phyloP scores from a whole-genome alignment of 352 stramenopile genomes.

The Globisporangium okanoganense region DNA sequence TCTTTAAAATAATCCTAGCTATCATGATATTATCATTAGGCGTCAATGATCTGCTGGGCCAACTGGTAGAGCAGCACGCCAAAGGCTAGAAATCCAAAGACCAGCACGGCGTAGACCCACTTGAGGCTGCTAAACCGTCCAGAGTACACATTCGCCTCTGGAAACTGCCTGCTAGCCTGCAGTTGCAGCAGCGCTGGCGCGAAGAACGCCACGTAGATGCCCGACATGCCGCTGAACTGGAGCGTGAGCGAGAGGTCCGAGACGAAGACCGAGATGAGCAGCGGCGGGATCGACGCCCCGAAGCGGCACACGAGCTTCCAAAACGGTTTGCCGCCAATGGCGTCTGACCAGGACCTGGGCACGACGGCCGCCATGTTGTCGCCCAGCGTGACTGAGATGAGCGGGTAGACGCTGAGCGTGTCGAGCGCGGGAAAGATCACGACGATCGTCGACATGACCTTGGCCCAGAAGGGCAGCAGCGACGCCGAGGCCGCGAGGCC shows the following conservation, averaged over 20 bases:
- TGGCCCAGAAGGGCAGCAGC: slow-evolving; percentile 55
- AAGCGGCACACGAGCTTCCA: slow-evolving; percentile 80
- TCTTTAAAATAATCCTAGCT: background rate
- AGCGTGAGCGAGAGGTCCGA: slow-evolving; percentile 83
- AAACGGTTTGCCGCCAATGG: slow-evolving; percentile 29
- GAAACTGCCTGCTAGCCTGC: slow-evolving; percentile 43
- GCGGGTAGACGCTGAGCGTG: slow-evolving; percentile 88
- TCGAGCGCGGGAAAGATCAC: slow-evolving; percentile 89
- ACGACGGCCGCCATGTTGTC: slow-evolving; percentile 83
- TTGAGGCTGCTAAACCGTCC: slow-evolving; percentile 46
- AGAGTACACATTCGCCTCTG: slow-evolving; percentile 55
- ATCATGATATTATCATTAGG: background rate
- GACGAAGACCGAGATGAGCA: slow-evolving; percentile 80
- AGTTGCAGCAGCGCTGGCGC: slow-evolving; percentile 70
- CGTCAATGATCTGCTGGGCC: slow-evolving; percentile 33
- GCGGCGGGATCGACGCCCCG: slow-evolving; percentile 66
- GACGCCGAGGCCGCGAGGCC: slow-evolving; percentile 44
- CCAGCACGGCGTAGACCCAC: slow-evolving; percentile 62
- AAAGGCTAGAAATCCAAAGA: slow-evolving; percentile 61
- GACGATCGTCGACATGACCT: slow-evolving; percentile 71
- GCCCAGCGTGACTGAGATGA: slow-evolving; percentile 90
- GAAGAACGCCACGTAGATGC: slow-evolving; percentile 83
- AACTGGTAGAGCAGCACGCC: slow-evolving; percentile 59
- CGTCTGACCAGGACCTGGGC: slow-evolving; percentile 32
- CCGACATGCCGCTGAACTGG: slow-evolving; percentile 76